Evolutionary conservation across 2,329 filamentous ascomycete genomes (phyloP).

Genomic region (Monosporascus cannonballus): DNA sequence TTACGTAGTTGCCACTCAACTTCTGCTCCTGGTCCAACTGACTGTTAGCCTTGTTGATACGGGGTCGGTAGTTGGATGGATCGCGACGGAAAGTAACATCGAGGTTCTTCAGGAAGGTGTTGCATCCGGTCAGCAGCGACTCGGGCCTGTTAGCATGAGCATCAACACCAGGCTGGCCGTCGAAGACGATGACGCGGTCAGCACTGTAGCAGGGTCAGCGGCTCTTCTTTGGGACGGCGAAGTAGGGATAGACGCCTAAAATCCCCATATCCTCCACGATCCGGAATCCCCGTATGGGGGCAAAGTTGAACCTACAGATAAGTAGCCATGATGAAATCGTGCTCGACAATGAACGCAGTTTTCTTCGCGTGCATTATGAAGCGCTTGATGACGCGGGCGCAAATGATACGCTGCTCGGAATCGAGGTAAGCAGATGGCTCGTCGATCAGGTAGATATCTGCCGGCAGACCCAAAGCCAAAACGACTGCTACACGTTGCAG

Average conservation of each 20-base stretch:
- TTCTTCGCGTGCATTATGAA: slow-evolving; percentile 99
- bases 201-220: slow-evolving; percentile 43
- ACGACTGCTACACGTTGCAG: slow-evolving; percentile 98
- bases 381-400: slow-evolving; percentile 94
- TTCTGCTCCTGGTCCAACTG: slow-evolving; percentile 99
- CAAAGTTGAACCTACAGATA: slow-evolving; percentile 29
- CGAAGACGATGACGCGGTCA: slow-evolving; percentile 97
- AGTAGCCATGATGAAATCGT: slow-evolving; percentile 97
- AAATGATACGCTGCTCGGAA: slow-evolving; percentile 98
- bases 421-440: slow-evolving; percentile 97
- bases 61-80: slow-evolving; percentile 89
- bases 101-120: slow-evolving; percentile 91
- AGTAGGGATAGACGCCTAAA: too few species aligned
- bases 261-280: too few species aligned
- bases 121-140: slow-evolving; percentile 91
- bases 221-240: neutral
- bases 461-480: slow-evolving; percentile 87
- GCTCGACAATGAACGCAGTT: slow-evolving; percentile 98
- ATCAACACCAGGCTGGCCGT: slow-evolving; percentile 84
- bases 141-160: slow-evolving; percentile 86
- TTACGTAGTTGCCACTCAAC: slow-evolving; percentile 80
- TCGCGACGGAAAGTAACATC: slow-evolving; percentile 99
- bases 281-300: neutral
- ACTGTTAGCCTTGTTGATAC: slow-evolving; percentile 96
- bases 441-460: slow-evolving; percentile 97